Evolutionary conservation across 2,329 filamentous ascomycete species (phyloP), one percentile per base, ranked within the genome.

Genomic region (Clonostachys rhizophaga): DNA sequence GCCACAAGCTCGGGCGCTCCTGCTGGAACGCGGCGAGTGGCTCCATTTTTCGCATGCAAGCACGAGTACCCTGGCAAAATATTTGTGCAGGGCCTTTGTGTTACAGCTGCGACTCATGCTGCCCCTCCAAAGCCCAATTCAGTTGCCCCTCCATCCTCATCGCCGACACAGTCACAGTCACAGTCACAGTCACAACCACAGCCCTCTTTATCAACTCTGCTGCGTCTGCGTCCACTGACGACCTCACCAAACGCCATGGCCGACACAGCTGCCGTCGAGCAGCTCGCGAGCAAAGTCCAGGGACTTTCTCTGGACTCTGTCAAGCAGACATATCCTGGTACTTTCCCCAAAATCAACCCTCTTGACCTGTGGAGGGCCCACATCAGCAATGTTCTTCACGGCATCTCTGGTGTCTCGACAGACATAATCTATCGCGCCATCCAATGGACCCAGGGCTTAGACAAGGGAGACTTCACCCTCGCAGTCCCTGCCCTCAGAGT

Each of bases 381-480:
- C 63, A 79, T 95, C 52, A 84, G 87, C 51, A 75, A 84, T 40
- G 71, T 88, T 43, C 70, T 95, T 39, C 71, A 80, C 34, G 71
- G 80, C 17, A 78, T 90, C 50, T 88, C 86, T 3, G 86, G 85
- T 18, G 85, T 89, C 30, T 85, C 89, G 49, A 64, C 76, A 34
- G 72, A 76, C 46, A 81, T 90, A 56, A 84, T 95, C 61, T 91
- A 88, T 68, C 81, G 82, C 24, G 82, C 83, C 36, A 71, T 95
- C 40, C 80, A 87, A 70, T 92, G 88, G 87, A 92, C 89, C 6
- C 75, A 81, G 52, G 81, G 84, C 36, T 74, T 91, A 18, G 89
- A 94, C 54, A 90, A 91, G 72, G 90, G 90, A 43, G 90, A 95
- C 67, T 70, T 95, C 56, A 79, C 88, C 46, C 69, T 95, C 42